Evolutionary conservation across 345 rosid genomes (phyloP).

Genomic region (Populus tremula): DNA sequence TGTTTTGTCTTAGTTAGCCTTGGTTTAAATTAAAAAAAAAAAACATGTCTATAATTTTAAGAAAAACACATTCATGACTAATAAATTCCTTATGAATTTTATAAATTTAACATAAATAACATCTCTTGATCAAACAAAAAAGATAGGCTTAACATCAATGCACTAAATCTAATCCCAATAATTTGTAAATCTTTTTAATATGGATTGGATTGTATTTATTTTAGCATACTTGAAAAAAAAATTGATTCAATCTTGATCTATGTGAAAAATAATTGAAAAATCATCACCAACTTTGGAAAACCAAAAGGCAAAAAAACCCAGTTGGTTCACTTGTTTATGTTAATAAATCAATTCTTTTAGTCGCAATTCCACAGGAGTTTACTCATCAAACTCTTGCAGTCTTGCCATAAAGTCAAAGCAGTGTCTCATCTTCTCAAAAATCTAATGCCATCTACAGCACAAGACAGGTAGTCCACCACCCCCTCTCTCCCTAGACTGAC

Average conservation of each 20-base stretch:
- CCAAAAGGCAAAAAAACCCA: background rate
- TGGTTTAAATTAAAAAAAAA: too few species aligned
- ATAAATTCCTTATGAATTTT: too few species aligned
- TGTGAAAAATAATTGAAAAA: background rate
- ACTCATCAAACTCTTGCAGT: background rate
- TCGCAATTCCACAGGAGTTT: constrained; percentile 11
- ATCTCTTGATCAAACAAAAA: too few species aligned
- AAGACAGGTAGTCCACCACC: background rate
- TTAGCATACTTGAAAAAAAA: background rate
- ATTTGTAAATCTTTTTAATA: too few species aligned
- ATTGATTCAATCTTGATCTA: background rate
- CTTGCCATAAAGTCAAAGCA: constrained; percentile 12
- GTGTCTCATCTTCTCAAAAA: constrained; percentile 20
- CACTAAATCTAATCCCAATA: too few species aligned
- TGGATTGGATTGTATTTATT: background rate
- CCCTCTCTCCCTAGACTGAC: background rate
- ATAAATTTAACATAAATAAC: too few species aligned
- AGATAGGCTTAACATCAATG: too few species aligned
- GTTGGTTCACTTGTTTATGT: background rate
- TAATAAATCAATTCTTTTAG: background rate
- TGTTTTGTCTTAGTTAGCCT: too few species aligned
- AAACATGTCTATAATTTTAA: too few species aligned
- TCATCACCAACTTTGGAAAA: background rate
- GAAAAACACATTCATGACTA: too few species aligned
- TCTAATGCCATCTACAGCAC: constrained; percentile 22